phyloP scores from a whole-genome alignment of 2,329 filamentous ascomycete genomes.

The Cladosporium sp. region DNA sequence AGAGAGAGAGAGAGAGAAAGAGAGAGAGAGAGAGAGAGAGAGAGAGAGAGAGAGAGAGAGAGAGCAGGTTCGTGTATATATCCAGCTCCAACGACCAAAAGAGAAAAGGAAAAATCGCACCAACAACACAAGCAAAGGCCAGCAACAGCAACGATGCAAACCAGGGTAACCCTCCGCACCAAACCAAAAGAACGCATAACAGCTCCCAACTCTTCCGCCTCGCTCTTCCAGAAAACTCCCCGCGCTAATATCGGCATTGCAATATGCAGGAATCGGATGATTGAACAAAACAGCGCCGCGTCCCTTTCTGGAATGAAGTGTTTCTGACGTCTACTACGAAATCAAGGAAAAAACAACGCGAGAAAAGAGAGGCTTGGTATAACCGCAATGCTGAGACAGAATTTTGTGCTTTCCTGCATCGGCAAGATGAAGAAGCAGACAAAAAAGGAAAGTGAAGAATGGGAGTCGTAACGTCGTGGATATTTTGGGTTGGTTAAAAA shows the following conservation, averaged over 20 bases:
- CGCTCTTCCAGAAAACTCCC: too few species aligned
- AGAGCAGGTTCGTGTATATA: not conserved
- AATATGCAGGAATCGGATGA: not conserved
- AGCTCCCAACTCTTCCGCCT: not conserved
- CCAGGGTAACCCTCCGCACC: too few species aligned
- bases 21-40: too few species aligned
- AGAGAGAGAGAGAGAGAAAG: too few species aligned
- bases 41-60: too few species aligned
- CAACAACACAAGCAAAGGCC: not conserved
- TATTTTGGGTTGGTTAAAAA: not conserved
- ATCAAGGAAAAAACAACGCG: not conserved
- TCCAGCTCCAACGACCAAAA: not conserved
- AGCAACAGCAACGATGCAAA: not conserved
- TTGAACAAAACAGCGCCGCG: too few species aligned
- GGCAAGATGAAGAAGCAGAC: not conserved
- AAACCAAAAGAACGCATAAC: not conserved
- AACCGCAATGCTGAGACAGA: not conserved
- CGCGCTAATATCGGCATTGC: not conserved
- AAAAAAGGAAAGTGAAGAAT: not conserved
- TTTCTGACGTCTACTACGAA: not conserved
- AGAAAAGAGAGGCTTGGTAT: not conserved
- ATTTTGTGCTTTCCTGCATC: not conserved
- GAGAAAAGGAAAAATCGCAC: not conserved
- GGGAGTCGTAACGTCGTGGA: conserved; percentile 13
- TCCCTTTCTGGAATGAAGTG: too few species aligned